A percentile compares a stretch with the other conserved stretches of the same genome.
These are phyloP conservation scores for Chaetothyriales sp. DNA, from an alignment of 2,329 filamentous ascomycete genomes.

Conservation along the genomic window DNA sequence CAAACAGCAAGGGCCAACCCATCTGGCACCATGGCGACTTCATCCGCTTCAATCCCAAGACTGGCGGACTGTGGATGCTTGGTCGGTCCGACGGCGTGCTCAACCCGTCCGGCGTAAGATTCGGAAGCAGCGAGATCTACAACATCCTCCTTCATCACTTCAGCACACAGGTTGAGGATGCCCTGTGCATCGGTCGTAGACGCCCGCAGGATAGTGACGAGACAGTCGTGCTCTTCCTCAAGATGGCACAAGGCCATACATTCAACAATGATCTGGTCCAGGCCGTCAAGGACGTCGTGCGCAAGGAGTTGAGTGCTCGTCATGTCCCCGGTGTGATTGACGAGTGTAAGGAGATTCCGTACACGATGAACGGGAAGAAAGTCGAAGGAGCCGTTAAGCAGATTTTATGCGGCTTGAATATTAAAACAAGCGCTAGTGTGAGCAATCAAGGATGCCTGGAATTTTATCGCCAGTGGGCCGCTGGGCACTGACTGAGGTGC, in stretches of 20 bases:
- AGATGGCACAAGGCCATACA: constrained; percentile 47
- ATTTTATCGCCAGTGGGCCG: constrained; percentile 74
- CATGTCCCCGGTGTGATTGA: constrained; percentile 80
- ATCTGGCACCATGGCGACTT: constrained; percentile 95
- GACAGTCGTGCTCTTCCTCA: constrained; percentile 76
- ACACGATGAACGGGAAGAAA: constrained; percentile 94
- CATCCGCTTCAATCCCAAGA: constrained; percentile 54
- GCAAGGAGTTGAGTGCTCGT: constrained; percentile 67
- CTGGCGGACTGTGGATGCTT: constrained; percentile 75
- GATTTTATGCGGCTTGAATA: constrained; percentile 72
- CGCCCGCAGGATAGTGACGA: constrained; percentile 63
- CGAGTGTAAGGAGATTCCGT: constrained; percentile 72
- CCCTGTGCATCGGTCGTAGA: constrained; percentile 71
- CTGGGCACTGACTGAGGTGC: constrained; percentile 26
- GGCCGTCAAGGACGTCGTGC: constrained; percentile 54
- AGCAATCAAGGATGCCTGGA: constrained; percentile 77
- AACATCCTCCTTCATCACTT: constrained; percentile 84
- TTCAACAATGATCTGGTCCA: constrained; percentile 49
- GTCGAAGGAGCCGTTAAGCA: constrained; percentile 95
- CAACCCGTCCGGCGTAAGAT: constrained; percentile 81
- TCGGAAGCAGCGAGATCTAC: constrained; percentile 91
- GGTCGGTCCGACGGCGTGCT: constrained; percentile 84
- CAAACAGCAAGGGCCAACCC: constrained; percentile 27
- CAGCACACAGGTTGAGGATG: constrained; percentile 62
- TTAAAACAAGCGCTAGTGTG: constrained; percentile 87